Evolutionary conservation across 2,329 filamentous ascomycete species (phyloP).

Genomic region (Capronia americana): DNA sequence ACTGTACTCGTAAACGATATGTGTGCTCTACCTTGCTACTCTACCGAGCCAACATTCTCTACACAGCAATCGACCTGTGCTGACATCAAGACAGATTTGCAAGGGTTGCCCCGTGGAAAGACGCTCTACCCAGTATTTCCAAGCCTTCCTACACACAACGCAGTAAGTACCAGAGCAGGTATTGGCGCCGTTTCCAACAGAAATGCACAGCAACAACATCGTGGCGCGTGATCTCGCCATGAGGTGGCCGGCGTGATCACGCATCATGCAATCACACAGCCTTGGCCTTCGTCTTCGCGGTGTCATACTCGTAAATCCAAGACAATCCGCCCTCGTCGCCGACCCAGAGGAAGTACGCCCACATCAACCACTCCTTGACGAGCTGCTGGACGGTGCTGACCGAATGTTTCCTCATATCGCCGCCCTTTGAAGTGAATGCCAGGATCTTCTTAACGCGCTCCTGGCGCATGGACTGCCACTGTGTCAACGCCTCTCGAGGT

Average conservation of each 20-base stretch:
- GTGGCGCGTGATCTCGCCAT: too few species aligned
- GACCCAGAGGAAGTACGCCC: constrained; percentile 27
- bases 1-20: too few species aligned
- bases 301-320: constrained; percentile 33
- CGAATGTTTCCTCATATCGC: constrained; percentile 27
- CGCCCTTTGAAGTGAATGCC: constrained; percentile 49
- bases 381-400: constrained; percentile 28
- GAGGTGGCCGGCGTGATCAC: background rate
- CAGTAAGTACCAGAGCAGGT: background rate
- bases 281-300: background rate
- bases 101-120: background rate
- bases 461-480: constrained; percentile 59
- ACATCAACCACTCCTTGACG: constrained; percentile 35
- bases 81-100: background rate
- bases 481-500: constrained; percentile 5
- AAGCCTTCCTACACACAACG: background rate
- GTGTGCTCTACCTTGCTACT: too few species aligned
- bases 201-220: background rate
- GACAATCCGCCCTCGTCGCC: constrained; percentile 24
- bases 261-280: background rate
- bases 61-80: background rate
- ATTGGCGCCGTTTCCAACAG: background rate
- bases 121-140: background rate
- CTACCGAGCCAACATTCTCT: too few species aligned
- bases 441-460: constrained; percentile 56